These are phyloP conservation scores for Salinomyces thailandicus DNA, from an alignment of 2,329 filamentous ascomycete species.

Conservation along the genomic window DNA sequence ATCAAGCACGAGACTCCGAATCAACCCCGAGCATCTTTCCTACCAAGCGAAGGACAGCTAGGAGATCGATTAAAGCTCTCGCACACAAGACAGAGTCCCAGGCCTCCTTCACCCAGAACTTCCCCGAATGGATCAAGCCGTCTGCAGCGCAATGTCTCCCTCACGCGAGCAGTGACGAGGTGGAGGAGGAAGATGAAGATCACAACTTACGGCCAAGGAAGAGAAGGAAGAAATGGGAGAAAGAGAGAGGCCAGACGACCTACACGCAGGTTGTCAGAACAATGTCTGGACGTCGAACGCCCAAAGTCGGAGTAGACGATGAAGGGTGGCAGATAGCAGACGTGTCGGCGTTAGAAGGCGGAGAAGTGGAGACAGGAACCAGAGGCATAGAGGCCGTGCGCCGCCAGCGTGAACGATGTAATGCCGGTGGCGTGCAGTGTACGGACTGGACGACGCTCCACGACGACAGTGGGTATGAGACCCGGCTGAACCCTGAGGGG, in stretches of 20 bases:
- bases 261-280: constrained; percentile 3
- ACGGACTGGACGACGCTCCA: constrained; percentile 1
- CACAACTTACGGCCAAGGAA: constrained; percentile 3
- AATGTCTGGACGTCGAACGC: constrained; percentile 1
- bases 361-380: not conserved
- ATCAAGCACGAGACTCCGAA: too few species aligned
- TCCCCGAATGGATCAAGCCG: not conserved
- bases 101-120: constrained; percentile 5
- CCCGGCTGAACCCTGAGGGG: not conserved
- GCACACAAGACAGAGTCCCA: constrained; percentile 3
- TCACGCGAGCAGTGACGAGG: not conserved
- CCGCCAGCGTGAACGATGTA: not conserved
- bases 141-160: not conserved
- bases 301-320: not conserved
- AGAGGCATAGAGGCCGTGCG: constrained; percentile 1
- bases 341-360: too few species aligned
- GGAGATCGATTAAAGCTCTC: too few species aligned
- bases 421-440: not conserved
- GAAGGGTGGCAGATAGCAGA: not conserved
- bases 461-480: constrained; percentile 5
- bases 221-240: constrained; percentile 6
- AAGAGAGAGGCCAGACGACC: constrained; percentile 6
- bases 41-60: too few species aligned
- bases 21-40: too few species aligned
- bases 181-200: constrained; percentile 5